phyloP scores from a whole-genome alignment of 441 rosid genomes.

The Sinapis alba region DNA sequence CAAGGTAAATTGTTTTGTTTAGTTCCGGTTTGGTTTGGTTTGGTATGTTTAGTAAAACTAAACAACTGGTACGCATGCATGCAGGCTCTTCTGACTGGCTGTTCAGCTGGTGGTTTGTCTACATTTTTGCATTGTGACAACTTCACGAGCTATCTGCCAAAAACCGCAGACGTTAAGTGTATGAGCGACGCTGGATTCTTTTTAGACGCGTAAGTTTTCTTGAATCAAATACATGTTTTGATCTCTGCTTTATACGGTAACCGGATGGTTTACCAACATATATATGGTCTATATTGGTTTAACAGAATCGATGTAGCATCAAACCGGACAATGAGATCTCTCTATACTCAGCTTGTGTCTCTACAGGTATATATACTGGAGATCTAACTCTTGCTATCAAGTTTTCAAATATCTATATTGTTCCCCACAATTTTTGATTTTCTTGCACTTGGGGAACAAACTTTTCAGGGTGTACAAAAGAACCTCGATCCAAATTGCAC shows the following conservation, averaged over 20 bases:
- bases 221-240: not conserved
- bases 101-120: conserved; percentile 83
- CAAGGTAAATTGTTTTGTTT: conserved; percentile 42
- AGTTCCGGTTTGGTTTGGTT: not conserved
- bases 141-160: conserved; percentile 56
- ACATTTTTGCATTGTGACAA: conserved; percentile 67
- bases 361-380: conserved; percentile 61
- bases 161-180: conserved; percentile 62
- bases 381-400: not conserved
- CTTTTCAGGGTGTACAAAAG: conserved; percentile 65
- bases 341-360: conserved; percentile 56
- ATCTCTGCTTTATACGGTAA: not conserved
- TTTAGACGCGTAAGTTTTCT: conserved; percentile 57
- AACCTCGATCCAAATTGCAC: conserved; percentile 68
- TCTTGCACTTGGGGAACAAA: not conserved
- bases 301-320: conserved; percentile 68
- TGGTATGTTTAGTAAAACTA: not conserved
- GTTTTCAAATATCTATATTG: not conserved
- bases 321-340: conserved; percentile 68
- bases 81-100: conserved; percentile 74
- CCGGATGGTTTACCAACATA: not conserved
- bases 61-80: conserved; percentile 22
- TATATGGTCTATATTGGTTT: conserved; percentile 21
- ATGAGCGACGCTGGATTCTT: conserved; percentile 81
- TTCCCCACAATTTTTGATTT: not conserved